Evolutionary conservation across 176 grass and related monocot species (phyloP).

Genomic region (Carex pumila): DNA sequence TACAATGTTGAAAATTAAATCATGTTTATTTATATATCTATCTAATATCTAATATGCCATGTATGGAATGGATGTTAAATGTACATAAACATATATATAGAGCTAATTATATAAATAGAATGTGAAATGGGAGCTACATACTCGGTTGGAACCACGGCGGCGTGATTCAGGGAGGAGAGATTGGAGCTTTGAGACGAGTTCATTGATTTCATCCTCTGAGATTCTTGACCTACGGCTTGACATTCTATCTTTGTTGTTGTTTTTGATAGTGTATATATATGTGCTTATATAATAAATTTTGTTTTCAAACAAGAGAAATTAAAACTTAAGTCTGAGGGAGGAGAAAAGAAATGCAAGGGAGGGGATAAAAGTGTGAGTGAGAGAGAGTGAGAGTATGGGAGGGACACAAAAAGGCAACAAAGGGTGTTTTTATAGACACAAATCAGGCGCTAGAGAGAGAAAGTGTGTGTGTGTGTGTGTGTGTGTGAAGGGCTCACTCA

Average conservation of each 20-base stretch:
- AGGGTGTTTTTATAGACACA: constrained; percentile 12
- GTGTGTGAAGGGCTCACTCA: constrained; percentile 25
- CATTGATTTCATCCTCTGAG: constrained; percentile 73
- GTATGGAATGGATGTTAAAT: background rate
- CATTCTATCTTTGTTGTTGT: constrained; percentile 28
- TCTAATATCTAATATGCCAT: background rate
- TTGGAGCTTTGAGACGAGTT: constrained; percentile 93
- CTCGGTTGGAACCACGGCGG: constrained; percentile 56
- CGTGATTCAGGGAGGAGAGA: constrained; percentile 61
- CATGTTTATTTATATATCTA: background rate
- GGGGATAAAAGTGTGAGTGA: background rate
- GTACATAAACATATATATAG: background rate
- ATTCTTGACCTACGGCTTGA: constrained; percentile 70
- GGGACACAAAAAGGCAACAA: background rate
- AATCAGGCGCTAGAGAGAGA: constrained; percentile 44
- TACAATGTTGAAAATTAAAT: background rate
- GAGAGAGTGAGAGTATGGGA: background rate
- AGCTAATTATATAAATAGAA: background rate
- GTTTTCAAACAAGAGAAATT: background rate
- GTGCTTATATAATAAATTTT: background rate
- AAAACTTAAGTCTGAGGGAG: background rate
- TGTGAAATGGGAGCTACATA: constrained; percentile 22
- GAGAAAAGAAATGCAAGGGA: background rate
- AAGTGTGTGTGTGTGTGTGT: background rate
- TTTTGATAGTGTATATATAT: background rate